These are phyloP conservation scores for Saposhnikovia divaricata DNA, from an alignment of 129 eudicot species.

Conservation along the genomic window DNA sequence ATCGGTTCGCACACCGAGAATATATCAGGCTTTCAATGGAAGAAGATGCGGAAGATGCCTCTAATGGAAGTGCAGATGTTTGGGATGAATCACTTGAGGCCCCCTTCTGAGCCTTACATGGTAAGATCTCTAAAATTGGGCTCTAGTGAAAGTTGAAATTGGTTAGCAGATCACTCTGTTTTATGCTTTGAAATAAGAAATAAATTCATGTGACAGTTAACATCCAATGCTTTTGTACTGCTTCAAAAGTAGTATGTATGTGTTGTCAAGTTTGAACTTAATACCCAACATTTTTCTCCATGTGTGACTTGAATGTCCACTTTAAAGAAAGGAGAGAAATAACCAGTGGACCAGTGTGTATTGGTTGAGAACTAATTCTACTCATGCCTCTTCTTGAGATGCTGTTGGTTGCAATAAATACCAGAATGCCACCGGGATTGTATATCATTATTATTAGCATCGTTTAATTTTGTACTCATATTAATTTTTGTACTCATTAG, in stretches of 20 bases:
- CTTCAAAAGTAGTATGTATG: background rate
- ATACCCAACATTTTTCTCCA: background rate
- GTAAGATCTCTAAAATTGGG: conserved; percentile 24
- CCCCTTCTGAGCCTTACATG: conserved; percentile 50
- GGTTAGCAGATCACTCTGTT: background rate
- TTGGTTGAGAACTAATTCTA: background rate
- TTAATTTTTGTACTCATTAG: background rate
- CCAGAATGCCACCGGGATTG: background rate
- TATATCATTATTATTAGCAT: background rate
- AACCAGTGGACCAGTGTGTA: background rate
- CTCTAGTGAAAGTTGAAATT: background rate
- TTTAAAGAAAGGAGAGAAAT: background rate
- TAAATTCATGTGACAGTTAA: background rate
- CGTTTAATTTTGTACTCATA: background rate
- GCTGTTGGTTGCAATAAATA: background rate
- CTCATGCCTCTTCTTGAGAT: background rate
- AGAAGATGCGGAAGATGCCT: conserved; percentile 77
- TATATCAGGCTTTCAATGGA: conserved; percentile 82
- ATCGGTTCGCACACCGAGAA: conserved; percentile 96
- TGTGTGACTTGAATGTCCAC: background rate
- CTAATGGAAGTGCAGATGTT: conserved; percentile 83
- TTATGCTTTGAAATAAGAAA: background rate
- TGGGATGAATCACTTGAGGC: conserved; percentile 92
- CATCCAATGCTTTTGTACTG: background rate
- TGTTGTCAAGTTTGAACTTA: background rate